Evolutionary conservation across 1,284 basidiomycete species (phyloP).

Genomic region (Puccinia hordei): DNA sequence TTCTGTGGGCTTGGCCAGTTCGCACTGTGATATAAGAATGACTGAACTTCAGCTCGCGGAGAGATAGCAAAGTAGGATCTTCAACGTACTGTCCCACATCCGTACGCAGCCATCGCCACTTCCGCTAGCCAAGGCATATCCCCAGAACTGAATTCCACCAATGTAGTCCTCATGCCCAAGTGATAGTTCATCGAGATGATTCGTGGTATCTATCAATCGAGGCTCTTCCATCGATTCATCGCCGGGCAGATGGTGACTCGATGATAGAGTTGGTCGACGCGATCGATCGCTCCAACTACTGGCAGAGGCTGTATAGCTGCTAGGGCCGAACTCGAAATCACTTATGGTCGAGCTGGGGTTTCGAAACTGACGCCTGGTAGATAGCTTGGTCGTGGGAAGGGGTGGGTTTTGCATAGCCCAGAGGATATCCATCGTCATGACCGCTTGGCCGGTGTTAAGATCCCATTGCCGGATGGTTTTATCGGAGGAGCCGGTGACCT

Average conservation of each 20-base stretch:
- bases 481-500: slow-evolving; percentile 96
- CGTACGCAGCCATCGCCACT: slow-evolving; percentile 94
- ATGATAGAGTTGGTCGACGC: not conserved
- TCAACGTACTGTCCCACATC: slow-evolving; percentile 94
- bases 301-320: not conserved
- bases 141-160: slow-evolving; percentile 97
- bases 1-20: slow-evolving; percentile 93
- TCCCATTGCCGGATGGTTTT: slow-evolving; percentile 99
- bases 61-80: slow-evolving; percentile 28
- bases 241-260: slow-evolving; percentile 25
- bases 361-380: slow-evolving; percentile 53
- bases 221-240: slow-evolving; percentile 49
- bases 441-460: slow-evolving; percentile 91
- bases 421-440: slow-evolving; percentile 98
- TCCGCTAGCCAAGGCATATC: slow-evolving; percentile 92
- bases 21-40: slow-evolving; percentile 69
- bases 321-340: slow-evolving; percentile 54
- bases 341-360: slow-evolving; percentile 57
- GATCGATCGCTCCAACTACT: slow-evolving; percentile 16
- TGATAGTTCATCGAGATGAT: not conserved
- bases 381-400: slow-evolving; percentile 61
- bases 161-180: slow-evolving; percentile 85
- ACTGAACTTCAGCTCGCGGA: not conserved
- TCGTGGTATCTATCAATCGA: not conserved
- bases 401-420: slow-evolving; percentile 97